Evolutionary conservation across 306 rosid genomes (phyloP), one percentile per base, ranked within the genome.

Genomic region (Vigna angularis): DNA sequence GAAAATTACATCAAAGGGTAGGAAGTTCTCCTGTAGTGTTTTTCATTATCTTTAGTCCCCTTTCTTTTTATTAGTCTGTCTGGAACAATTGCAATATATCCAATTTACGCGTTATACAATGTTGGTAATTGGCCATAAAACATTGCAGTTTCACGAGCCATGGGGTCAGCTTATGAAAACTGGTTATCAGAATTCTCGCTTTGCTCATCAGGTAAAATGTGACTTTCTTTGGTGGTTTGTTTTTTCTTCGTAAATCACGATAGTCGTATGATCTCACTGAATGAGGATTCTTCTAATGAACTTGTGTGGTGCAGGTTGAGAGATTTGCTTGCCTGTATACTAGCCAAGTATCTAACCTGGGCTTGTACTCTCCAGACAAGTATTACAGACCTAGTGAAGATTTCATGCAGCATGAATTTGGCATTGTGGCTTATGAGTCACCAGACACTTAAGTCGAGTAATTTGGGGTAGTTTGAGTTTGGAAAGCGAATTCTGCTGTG

Each of bases 101-200:
- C 22, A 18, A 28, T 75, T 30, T 13, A 57, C 11, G 53, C 58
- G 24, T 62, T 28, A 70, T 34, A 13, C 24, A 16, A 66, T 9
- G 58, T 53, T 79, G 68, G 83, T 62, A 34, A 20, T 49, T 83
- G 47, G n/a, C 74, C 26, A 52, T 73, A 72, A 58, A 80, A 51
- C 20, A 61, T 72, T 82, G 64, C 86, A 93, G 99, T 93, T 91
- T 85, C 99, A 96, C 47, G 73, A 86, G 79, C 89, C 89, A 51
- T 96, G 99, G 99, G 99, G 99, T 18, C 99, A 96, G 67, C 99
- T 96, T 58, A 90, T 96, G 98, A 96, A 93, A 87, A 93, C 99
- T 50, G 99, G 99, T 66, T 93, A 86, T 83, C 98, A 96, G 88
- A 96, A 93, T 87, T 96, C 99, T 50, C 95, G 97, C 71, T 96